These are phyloP conservation scores for Eudorina sp. DNA, from an alignment of 139 green algal species.

Conservation along the genomic window DNA sequence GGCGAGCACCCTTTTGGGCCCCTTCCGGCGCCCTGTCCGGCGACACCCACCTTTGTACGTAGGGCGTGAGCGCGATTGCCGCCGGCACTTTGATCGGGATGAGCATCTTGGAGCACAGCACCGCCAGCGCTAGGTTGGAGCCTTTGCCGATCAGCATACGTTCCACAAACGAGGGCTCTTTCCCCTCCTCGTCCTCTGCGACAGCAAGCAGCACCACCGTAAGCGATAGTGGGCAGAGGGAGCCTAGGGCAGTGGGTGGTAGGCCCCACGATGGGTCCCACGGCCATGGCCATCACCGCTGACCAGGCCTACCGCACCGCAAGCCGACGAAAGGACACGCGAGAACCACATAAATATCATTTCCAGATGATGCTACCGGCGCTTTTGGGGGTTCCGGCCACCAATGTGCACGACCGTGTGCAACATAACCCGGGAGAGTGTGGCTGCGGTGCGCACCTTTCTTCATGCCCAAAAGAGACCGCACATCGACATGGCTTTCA, in stretches of 20 bases:
- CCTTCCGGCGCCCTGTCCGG: neutral
- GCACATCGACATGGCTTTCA: constrained; percentile 68
- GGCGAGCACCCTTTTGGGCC: neutral
- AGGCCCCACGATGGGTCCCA: too few relatives aligned
- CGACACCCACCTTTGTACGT: constrained; percentile 60
- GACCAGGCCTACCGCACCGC: too few relatives aligned
- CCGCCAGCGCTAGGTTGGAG: constrained; percentile 68
- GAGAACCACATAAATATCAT: too few relatives aligned
- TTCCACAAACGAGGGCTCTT: constrained; percentile 58
- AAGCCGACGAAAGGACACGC: too few relatives aligned
- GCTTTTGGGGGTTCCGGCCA: too few relatives aligned
- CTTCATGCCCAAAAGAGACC: constrained; percentile 30
- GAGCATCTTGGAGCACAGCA: constrained; percentile 69
- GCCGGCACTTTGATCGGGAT: constrained; percentile 72
- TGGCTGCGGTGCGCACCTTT: constrained; percentile 32
- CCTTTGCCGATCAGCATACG: constrained; percentile 64
- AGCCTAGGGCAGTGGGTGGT: too few relatives aligned
- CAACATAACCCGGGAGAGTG: too few relatives aligned
- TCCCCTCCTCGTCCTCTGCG: constrained; percentile 23
- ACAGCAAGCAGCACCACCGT: too few relatives aligned
- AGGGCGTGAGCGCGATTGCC: constrained; percentile 69
- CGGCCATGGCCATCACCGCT: too few relatives aligned
- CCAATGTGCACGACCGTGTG: too few relatives aligned
- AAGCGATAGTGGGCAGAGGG: too few relatives aligned
- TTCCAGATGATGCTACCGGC: too few relatives aligned